These are phyloP conservation scores for Fusarium nisikadoi DNA, from an alignment of 2,329 filamentous ascomycete species.

Conservation along the genomic window DNA sequence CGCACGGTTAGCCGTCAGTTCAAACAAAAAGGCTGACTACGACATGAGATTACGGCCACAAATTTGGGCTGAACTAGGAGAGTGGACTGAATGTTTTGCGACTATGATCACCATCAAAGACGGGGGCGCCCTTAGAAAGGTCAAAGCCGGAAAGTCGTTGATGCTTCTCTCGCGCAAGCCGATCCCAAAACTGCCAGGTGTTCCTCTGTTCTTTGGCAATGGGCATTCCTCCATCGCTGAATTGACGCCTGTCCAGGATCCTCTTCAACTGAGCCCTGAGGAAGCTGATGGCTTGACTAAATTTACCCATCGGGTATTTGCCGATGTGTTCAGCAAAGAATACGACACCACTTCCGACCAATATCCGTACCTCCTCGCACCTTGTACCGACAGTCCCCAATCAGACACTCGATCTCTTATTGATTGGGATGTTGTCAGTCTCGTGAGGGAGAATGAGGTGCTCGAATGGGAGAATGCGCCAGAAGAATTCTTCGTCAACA, in stretches of 20 bases:
- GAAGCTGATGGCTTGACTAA: constrained; percentile 67
- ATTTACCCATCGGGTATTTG: constrained; percentile 82
- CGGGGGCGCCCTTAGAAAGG: constrained; percentile 62
- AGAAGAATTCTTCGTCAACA: constrained; percentile 62
- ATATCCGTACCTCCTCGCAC: constrained; percentile 87
- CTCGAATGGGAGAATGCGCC: constrained; percentile 56
- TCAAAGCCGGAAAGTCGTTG: constrained; percentile 69
- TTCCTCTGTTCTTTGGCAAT: constrained; percentile 78
- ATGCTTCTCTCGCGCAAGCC: constrained; percentile 74
- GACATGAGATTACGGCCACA: constrained; percentile 81
- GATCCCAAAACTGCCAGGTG: constrained; percentile 72
- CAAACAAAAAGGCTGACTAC: constrained; percentile 79
- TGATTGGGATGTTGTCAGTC: constrained; percentile 69
- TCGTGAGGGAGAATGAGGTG: constrained; percentile 49
- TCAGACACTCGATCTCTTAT: constrained; percentile 51
- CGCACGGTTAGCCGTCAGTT: constrained; percentile 82
- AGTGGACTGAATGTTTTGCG: constrained; percentile 63
- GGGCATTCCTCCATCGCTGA: constrained; percentile 68
- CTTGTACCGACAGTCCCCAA: constrained; percentile 50
- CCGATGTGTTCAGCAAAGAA: constrained; percentile 88
- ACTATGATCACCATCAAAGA: constrained; percentile 69
- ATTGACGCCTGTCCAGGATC: constrained; percentile 55
- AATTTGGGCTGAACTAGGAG: constrained; percentile 69
- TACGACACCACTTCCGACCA: constrained; percentile 72
- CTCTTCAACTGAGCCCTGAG: constrained; percentile 56